These are phyloP conservation scores for Claviceps quebecensis DNA, from an alignment of 2,329 filamentous ascomycete genomes.

Conservation along the genomic window DNA sequence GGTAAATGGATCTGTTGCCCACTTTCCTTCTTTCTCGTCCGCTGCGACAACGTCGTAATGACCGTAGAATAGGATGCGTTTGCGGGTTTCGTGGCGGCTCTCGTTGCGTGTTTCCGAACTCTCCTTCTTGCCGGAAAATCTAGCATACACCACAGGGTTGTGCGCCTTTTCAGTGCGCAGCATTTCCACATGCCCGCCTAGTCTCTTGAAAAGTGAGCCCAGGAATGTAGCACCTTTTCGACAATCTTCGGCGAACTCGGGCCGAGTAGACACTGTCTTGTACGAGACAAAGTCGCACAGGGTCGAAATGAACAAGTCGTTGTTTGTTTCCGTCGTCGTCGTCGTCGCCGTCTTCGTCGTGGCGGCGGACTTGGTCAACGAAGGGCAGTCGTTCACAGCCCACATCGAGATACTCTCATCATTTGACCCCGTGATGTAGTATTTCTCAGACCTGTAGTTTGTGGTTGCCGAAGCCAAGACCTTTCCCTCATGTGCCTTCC, in stretches of 20 bases:
- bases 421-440: conserved; percentile 91
- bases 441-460: conserved; percentile 53
- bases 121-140: conserved; percentile 64
- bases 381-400: conserved; percentile 45
- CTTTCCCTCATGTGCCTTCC: conserved; percentile 75
- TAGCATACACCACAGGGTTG: conserved; percentile 88
- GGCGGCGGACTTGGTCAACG: conserved; percentile 18
- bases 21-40: conserved; percentile 67
- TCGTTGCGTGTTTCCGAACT: conserved; percentile 38
- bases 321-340: conserved; percentile 15
- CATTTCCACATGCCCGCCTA: conserved; percentile 81
- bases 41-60: conserved; percentile 96
- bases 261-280: conserved; percentile 78
- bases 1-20: conserved; percentile 80
- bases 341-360: conserved; percentile 3
- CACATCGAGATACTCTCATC: conserved; percentile 83
- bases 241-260: conserved; percentile 81
- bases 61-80: conserved; percentile 89
- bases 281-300: conserved; percentile 80
- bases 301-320: conserved; percentile 51
- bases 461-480: conserved; percentile 74
- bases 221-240: conserved; percentile 84
- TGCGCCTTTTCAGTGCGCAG: conserved; percentile 66
- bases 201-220: conserved; percentile 77
- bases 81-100: conserved; percentile 45